Evolutionary conservation across 2,329 filamentous ascomycete genomes (phyloP).

Genomic region (Fusarium austroafricanum): DNA sequence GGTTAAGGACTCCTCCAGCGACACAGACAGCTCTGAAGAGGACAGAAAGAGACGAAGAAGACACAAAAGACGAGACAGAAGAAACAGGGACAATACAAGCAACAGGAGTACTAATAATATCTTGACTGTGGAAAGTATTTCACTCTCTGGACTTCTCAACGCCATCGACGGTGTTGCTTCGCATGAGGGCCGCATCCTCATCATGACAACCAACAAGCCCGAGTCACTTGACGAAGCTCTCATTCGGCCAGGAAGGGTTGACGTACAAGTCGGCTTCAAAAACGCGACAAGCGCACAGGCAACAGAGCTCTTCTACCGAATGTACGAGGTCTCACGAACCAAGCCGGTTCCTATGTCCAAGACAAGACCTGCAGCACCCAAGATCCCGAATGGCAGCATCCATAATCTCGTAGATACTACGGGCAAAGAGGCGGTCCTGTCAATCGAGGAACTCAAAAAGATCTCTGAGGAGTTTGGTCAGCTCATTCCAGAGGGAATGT

Average conservation of each 20-base stretch:
- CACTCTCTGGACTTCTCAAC: slow-evolving; percentile 82
- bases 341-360: slow-evolving; percentile 24
- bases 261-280: slow-evolving; percentile 74
- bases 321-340: slow-evolving; percentile 63
- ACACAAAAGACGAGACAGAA: slow-evolving; percentile 33
- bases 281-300: slow-evolving; percentile 68
- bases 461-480: slow-evolving; percentile 63
- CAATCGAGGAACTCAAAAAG: slow-evolving; percentile 54
- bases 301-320: slow-evolving; percentile 68
- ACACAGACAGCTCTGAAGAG: slow-evolving; percentile 44
- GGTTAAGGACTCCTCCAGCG: slow-evolving; percentile 37
- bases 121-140: slow-evolving; percentile 63
- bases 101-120: slow-evolving; percentile 42
- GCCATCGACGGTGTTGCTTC: slow-evolving; percentile 85
- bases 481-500: slow-evolving; percentile 62
- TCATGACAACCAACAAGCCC: slow-evolving; percentile 85
- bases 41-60: slow-evolving; percentile 36
- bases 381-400: slow-evolving; percentile 18
- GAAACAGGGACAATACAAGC: slow-evolving; percentile 28
- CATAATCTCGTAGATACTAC: slow-evolving; percentile 11
- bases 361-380: neutral
- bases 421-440: slow-evolving; percentile 43
- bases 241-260: slow-evolving; percentile 78
- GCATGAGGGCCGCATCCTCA: slow-evolving; percentile 80
- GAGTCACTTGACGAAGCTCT: slow-evolving; percentile 79